phyloP scores from a whole-genome alignment of 257 asterid species.

The Cinchona pubescens region DNA sequence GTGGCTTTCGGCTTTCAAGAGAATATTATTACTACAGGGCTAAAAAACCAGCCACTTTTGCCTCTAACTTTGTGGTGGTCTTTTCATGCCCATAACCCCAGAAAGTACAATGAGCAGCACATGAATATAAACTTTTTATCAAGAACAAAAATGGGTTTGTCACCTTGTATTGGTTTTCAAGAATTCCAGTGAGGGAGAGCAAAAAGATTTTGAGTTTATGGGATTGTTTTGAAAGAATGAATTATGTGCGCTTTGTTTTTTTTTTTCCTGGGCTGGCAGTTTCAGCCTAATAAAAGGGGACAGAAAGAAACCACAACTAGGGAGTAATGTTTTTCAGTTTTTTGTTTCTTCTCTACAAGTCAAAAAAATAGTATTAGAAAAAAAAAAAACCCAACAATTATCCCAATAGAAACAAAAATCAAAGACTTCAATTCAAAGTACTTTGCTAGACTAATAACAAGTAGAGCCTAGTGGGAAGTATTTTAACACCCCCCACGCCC shows the following conservation, averaged over 20 bases:
- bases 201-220: neutral
- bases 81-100: conserved; percentile 24
- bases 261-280: conserved; percentile 1
- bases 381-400: neutral
- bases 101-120: conserved; percentile 21
- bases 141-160: conserved; percentile 7
- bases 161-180: neutral
- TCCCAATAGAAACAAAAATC: neutral
- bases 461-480: neutral
- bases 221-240: neutral
- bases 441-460: neutral
- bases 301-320: neutral
- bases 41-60: conserved; percentile 18
- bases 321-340: too few relatives aligned
- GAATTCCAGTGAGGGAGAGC: conserved; percentile 6
- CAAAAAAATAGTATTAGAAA: too few relatives aligned
- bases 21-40: conserved; percentile 4
- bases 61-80: conserved; percentile 14
- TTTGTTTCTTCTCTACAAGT: neutral
- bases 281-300: neutral
- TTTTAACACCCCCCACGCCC: too few relatives aligned
- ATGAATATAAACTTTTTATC: conserved; percentile 8
- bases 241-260: neutral
- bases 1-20: conserved; percentile 19
- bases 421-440: neutral